phyloP scores from a whole-genome alignment of 2,329 filamentous ascomycete species.

The Pseudogymnoascus sp. region DNA sequence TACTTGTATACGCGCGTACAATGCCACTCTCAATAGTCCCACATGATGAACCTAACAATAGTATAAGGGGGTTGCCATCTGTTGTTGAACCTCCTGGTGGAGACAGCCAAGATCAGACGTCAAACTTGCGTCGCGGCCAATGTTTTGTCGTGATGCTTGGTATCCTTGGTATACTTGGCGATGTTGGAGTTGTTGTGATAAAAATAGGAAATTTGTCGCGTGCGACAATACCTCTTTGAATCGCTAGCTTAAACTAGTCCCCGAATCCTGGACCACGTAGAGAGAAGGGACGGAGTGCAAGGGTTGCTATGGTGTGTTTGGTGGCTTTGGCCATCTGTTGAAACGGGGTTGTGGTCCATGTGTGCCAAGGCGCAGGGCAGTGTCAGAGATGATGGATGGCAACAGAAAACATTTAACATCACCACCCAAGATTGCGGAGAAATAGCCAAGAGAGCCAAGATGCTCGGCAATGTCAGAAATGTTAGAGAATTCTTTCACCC shows the following conservation, averaged over 20 bases:
- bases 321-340: not conserved
- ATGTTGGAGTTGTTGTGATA: not conserved
- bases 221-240: not conserved
- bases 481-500: not conserved
- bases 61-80: not conserved
- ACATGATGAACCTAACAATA: not conserved
- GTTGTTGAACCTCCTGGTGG: not conserved
- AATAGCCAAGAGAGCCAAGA: constrained; percentile 2
- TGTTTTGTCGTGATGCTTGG: constrained; percentile 1
- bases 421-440: not conserved
- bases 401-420: not conserved
- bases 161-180: not conserved
- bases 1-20: not conserved
- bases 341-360: not conserved
- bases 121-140: not conserved
- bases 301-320: not conserved
- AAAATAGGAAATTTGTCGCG: not conserved
- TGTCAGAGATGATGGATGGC: not conserved
- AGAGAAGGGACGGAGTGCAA: not conserved
- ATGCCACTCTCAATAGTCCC: not conserved
- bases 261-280: not conserved
- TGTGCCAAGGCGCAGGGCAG: not conserved
- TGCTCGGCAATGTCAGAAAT: not conserved
- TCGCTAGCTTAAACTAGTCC: not conserved
- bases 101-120: constrained; percentile 6